Percentiles rank a stretch among this genome's conserved stretches.
Conservation (phyloP, 768 basidiomycete species). For the Strobilomyces confusus region DNA sequence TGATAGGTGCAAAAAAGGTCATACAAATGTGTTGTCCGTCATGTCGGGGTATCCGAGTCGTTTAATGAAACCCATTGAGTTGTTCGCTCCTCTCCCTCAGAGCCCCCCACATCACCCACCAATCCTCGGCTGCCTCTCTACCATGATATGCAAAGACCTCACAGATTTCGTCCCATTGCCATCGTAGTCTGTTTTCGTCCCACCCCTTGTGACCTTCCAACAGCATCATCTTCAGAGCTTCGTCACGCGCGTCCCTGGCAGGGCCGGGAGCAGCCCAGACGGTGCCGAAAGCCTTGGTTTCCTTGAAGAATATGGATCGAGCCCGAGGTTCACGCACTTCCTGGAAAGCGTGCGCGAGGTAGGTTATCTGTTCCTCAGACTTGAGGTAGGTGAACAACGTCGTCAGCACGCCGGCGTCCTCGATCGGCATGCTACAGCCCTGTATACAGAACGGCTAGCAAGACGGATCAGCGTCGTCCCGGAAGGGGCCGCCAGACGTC, state of each 20-base stretch:
- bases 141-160: slow-evolving; percentile 53
- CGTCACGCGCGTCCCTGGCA: slow-evolving; percentile 45
- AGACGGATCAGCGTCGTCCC: background rate
- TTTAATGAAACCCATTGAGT: slow-evolving; percentile 6
- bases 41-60: slow-evolving; percentile 1
- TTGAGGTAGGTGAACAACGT: slow-evolving; percentile 43
- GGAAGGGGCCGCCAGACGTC: slow-evolving; percentile 1
- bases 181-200: slow-evolving; percentile 47
- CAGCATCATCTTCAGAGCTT: slow-evolving; percentile 24
- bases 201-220: slow-evolving; percentile 34
- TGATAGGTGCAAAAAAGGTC: background rate
- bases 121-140: slow-evolving; percentile 57
- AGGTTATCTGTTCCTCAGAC: slow-evolving; percentile 43
- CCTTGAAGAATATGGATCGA: slow-evolving; percentile 39
- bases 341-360: slow-evolving; percentile 54
- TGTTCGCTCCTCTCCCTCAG: slow-evolving; percentile 39
- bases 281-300: slow-evolving; percentile 41
- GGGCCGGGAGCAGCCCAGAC: slow-evolving; percentile 44
- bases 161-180: slow-evolving; percentile 55
- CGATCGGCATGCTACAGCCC: slow-evolving; percentile 32
- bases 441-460: slow-evolving; percentile 47
- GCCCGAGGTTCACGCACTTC: slow-evolving; percentile 54
- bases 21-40: slow-evolving; percentile 4
- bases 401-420: slow-evolving; percentile 33
- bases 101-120: slow-evolving; percentile 61